A percentile compares a stretch with the other conserved stretches of the same genome.
phyloP scores from a whole-genome alignment of 164 flowering plant genomes.

The Nymphaea thermarum region DNA sequence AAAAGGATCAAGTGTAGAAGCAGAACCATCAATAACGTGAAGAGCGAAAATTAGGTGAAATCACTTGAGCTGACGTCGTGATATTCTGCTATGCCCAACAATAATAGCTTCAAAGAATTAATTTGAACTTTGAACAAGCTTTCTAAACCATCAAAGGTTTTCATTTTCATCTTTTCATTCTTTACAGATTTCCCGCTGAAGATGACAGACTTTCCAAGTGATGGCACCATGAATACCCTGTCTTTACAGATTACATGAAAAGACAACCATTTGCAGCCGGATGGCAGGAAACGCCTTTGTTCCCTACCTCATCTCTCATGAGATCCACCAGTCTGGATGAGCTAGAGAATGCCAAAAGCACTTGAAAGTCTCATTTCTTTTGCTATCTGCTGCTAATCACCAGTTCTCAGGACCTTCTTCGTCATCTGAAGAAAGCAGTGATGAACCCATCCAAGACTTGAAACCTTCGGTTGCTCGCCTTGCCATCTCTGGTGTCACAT shows the following conservation, averaged over 20 bases:
- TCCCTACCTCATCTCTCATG: no score
- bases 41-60: no score
- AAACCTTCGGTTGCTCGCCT: constrained; percentile 84
- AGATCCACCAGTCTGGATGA: background rate
- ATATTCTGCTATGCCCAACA: no score
- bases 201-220: background rate
- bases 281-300: no score
- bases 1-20: no score
- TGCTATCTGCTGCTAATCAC: constrained; percentile 23
- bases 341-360: constrained; percentile 23
- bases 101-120: no score
- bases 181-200: background rate
- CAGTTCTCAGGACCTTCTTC: constrained; percentile 66
- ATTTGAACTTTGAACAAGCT: no score
- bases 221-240: background rate
- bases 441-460: constrained; percentile 93
- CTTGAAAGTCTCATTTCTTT: constrained; percentile 20
- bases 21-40: no score
- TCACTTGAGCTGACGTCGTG: no score
- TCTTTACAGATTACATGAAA: no score
- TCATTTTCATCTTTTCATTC: background rate
- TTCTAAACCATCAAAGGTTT: background rate
- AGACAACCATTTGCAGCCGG: no score
- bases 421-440: constrained; percentile 81
- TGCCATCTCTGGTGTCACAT: constrained; percentile 68